A percentile compares a stretch with the other conserved stretches of the same genome.
These are phyloP conservation scores for Annulohypoxylon truncatum DNA, from an alignment of 2,329 filamentous ascomycete genomes.

Conservation along the genomic window DNA sequence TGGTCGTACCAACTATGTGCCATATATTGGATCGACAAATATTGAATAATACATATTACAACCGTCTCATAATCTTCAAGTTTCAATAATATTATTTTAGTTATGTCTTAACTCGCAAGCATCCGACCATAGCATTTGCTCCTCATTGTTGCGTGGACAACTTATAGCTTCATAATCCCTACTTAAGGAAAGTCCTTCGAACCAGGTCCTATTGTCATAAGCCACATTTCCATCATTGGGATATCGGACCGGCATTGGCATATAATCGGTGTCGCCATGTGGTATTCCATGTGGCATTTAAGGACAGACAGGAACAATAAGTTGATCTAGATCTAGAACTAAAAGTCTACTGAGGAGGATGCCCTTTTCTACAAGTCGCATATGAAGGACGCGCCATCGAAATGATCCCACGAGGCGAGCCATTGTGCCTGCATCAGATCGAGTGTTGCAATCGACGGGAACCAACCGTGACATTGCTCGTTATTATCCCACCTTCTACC, in stretches of 20 bases:
- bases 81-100: conserved; percentile 1
- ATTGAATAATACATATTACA: neutral
- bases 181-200: neutral
- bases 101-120: neutral
- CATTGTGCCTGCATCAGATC: conserved; percentile 38
- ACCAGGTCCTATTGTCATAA: neutral
- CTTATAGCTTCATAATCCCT: neutral
- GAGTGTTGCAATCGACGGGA: conserved; percentile 37
- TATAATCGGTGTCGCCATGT: conserved; percentile 13
- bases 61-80: neutral
- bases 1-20: conserved; percentile 2
- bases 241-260: conserved; percentile 24
- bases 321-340: conserved; percentile 26
- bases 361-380: conserved; percentile 15
- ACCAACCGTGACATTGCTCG: conserved; percentile 39
- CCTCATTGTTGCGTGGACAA: neutral
- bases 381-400: conserved; percentile 16
- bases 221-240: neutral
- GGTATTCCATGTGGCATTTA: conserved; percentile 11
- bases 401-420: conserved; percentile 15
- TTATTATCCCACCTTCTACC: conserved; percentile 45
- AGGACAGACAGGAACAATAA: neutral
- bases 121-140: neutral
- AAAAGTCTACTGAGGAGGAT: conserved; percentile 1
- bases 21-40: conserved; percentile 27